Evolutionary conservation across 805 yeast genomes (phyloP), one percentile per base, ranked within the genome.

Genomic region (Starmerella geochares): DNA sequence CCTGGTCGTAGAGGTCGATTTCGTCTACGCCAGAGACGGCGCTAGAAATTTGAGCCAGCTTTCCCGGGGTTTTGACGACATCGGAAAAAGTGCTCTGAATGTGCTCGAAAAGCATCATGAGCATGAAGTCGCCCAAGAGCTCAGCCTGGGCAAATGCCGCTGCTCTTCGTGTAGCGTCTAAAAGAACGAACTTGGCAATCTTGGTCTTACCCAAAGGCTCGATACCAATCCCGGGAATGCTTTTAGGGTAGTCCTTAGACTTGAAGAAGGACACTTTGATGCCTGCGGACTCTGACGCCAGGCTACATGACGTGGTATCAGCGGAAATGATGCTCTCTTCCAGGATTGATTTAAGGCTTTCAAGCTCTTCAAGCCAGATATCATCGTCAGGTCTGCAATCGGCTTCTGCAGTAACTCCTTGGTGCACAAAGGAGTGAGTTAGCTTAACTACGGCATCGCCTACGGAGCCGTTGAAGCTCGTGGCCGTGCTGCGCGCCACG

Each of bases 101-200:
- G 88, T 94, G 87, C 54, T 86, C 94, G 46, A 78, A 69, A n/a
- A 86, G 69, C 5, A 79, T 68, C 61, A 71, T 83, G 1, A 87
- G 64, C 67, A 81, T 76, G 59, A 83, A 78, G 58, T 79, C 85
- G 1, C 96, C 96, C 3, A 81, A 27, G 4, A 79, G 54, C 14
- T 52, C 29, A 8, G 61, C 48, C 17, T 62, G 56, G 7, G 71
- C 69, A 41, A 59, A 61, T 3, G 37, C 47, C 4, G 63, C 66
- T 0, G 67, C 65, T 14, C 50, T 45, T 6, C 63, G 55, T 1
- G 65, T 58, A 4, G 67, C 59, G 2, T 67, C 66, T 17, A 69
- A 58, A 14, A 67, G 60, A 4, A 65, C 59, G 36, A 69, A 69
- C 24, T 61, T 62, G 10, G 68, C 61, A 4, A 60, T 32, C 21